Conservation (phyloP, 2,329 filamentous ascomycete species). For the Botrytis tulipae region DNA sequence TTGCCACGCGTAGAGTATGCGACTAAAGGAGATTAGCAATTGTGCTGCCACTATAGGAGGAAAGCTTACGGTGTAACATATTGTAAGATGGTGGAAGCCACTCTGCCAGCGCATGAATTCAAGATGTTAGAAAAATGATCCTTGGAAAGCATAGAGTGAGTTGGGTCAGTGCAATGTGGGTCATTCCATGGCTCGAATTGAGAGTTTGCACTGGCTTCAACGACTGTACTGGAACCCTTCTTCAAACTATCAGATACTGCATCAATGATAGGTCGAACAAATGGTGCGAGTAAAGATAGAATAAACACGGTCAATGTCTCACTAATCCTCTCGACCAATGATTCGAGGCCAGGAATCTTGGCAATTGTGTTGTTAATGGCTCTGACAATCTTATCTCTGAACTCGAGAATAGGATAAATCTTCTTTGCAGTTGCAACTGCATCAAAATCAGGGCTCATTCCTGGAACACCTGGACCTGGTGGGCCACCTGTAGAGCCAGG, state of each 20-base stretch:
- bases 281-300: conserved; percentile 85
- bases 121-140: conserved; percentile 80
- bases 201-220: conserved; percentile 63
- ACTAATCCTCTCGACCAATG: conserved; percentile 84
- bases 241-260: conserved; percentile 82
- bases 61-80: conserved; percentile 76
- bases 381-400: conserved; percentile 90
- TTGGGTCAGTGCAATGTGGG: conserved; percentile 71
- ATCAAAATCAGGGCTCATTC: conserved; percentile 75
- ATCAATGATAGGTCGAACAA: conserved; percentile 87
- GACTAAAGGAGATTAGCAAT: conserved; percentile 43
- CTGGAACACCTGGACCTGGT: conserved; percentile 59
- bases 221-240: conserved; percentile 73
- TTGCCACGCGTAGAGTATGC: conserved; percentile 90
- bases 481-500: conserved; percentile 42
- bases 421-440: conserved; percentile 71
- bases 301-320: conserved; percentile 92
- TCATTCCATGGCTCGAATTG: conserved; percentile 82
- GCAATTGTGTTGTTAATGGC: conserved; percentile 79
- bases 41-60: not conserved
- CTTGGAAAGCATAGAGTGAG: conserved; percentile 79
- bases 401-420: conserved; percentile 93
- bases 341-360: conserved; percentile 86
- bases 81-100: conserved; percentile 74
- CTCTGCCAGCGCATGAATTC: conserved; percentile 72